Evolutionary conservation across 2,329 filamentous ascomycete species (phyloP).

Genomic region (Ophiocordyceps robertsii): DNA sequence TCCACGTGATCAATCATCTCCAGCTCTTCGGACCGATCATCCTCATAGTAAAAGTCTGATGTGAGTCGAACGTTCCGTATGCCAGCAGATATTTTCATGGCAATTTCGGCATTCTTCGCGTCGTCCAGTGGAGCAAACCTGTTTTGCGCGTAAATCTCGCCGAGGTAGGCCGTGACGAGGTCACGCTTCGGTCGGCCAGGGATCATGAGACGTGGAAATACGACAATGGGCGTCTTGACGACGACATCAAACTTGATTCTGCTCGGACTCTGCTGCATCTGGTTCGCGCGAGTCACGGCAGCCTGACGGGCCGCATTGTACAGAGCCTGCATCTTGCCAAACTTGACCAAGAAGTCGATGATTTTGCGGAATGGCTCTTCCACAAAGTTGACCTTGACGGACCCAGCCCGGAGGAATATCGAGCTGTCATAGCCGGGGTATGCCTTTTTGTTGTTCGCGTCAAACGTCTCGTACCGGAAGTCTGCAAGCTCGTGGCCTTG

Average conservation of each 20-base stretch:
- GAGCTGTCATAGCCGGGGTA: conserved; percentile 95
- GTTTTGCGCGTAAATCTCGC: conserved; percentile 95
- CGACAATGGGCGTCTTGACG: conserved; percentile 88
- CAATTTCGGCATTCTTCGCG: conserved; percentile 54
- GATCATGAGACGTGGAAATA: conserved; percentile 72
- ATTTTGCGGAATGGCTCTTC: conserved; percentile 98
- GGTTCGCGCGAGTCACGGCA: conserved; percentile 82
- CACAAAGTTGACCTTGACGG: conserved; percentile 91
- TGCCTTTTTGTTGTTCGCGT: conserved; percentile 49
- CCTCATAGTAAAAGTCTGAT: conserved; percentile 72
- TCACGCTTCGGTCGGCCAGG: conserved; percentile 62
- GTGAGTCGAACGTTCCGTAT: conserved; percentile 87
- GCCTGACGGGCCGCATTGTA: conserved; percentile 95
- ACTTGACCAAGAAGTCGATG: conserved; percentile 94
- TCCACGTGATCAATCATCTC: conserved; percentile 98
- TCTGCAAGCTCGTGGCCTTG: conserved; percentile 92
- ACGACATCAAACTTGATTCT: conserved; percentile 90
- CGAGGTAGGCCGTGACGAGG: conserved; percentile 79
- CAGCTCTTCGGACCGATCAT: conserved; percentile 64
- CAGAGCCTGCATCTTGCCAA: conserved; percentile 98
- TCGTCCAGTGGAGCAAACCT: conserved; percentile 79
- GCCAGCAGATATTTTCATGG: conserved; percentile 81
- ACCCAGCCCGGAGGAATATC: conserved; percentile 80
- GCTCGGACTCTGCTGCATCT: conserved; percentile 79
- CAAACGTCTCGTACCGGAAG: conserved; percentile 95